phyloP scores from a whole-genome alignment of 2,329 filamentous ascomycete species.

The Teratosphaeria viscida region DNA sequence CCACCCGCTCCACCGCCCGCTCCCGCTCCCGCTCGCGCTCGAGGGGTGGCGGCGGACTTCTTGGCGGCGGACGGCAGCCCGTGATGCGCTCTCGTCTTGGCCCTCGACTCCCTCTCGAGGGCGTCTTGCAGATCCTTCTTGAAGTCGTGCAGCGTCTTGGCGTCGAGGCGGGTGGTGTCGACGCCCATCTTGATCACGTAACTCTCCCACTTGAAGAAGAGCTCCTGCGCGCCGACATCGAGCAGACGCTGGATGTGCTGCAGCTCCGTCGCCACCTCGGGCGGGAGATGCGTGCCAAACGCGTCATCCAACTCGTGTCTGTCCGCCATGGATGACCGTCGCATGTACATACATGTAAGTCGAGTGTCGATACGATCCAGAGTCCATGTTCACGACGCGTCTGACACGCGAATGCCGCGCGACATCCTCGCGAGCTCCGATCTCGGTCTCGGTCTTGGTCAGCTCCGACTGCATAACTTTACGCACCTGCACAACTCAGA shows the following conservation, averaged over 20 bases:
- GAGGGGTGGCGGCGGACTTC: slow-evolving; percentile 50
- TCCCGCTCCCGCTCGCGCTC: slow-evolving; percentile 21
- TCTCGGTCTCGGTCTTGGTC: background rate
- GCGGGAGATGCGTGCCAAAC: slow-evolving; percentile 54
- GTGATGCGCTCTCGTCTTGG: slow-evolving; percentile 31
- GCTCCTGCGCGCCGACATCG: slow-evolving; percentile 67
- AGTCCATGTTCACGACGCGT: background rate
- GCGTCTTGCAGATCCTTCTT: slow-evolving; percentile 80
- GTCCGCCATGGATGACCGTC: too few relatives aligned
- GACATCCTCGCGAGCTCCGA: background rate
- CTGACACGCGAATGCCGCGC: background rate
- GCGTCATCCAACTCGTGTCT: slow-evolving; percentile 41
- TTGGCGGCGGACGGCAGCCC: slow-evolving; percentile 32
- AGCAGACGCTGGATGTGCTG: slow-evolving; percentile 79
- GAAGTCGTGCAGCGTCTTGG: slow-evolving; percentile 63
- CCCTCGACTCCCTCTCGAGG: slow-evolving; percentile 65
- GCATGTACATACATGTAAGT: too few relatives aligned
- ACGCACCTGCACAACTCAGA: too few relatives aligned
- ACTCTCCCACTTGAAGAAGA: slow-evolving; percentile 98
- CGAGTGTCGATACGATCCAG: background rate
- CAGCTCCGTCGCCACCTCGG: slow-evolving; percentile 71
- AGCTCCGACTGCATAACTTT: background rate
- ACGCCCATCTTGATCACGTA: slow-evolving; percentile 91
- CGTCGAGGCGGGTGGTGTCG: slow-evolving; percentile 61
- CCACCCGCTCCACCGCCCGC: slow-evolving; percentile 15